Base-by-base conservation (phyloP, 371 early-diverging fungal genomes). In the Mucor sp. region DNA sequence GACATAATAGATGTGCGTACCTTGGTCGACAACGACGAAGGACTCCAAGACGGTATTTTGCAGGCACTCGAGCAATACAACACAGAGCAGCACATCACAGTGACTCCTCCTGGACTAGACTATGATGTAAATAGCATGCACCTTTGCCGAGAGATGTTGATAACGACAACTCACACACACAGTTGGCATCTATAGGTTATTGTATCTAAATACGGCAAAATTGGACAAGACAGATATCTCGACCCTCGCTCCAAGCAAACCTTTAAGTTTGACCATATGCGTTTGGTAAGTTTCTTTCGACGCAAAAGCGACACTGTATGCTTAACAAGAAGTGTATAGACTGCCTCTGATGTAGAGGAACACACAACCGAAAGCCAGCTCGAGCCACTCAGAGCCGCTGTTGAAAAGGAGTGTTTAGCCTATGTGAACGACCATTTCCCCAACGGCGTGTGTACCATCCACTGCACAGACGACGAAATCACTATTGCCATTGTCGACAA, bases 341-440 rank as follows among this genome's bases (percentile, higher is more conserved):
- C 66, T 19, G 89, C 87, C 15, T 81, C 84, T 7, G 89, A 89
- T 6, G 63, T 88, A 19, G 86, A 91, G 74, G 80, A 85, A 4
- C 73, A 85, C 58, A 76, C 75, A n/a, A 74, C 65, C 4, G 85
- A 88, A 35, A 75, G 70, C n/a, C 76, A 72, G 4, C 69, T 76
- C 6, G 87, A 88, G 62, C 73, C 72, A n/a, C 81, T 87, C 43
- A 77, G 89, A 62, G 71, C 75, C 47, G 87, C 86, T 8, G 63
- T 96, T 50, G 91, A 96, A 33, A 73, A 72, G 23, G 88, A 89
- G 30, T 78, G 88, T 19, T 62, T 77, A 11, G 66, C 65, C 0
- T 97, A 97, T 68, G 80, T 91, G 1, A 57, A 70, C 6, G 90
- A 94, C 35, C 95, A 95, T 74, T 97, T 90, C 71, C 89, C 93